Evolutionary conservation across 2,329 filamentous ascomycete species (phyloP).

Genomic region (Thelonectria rubi): DNA sequence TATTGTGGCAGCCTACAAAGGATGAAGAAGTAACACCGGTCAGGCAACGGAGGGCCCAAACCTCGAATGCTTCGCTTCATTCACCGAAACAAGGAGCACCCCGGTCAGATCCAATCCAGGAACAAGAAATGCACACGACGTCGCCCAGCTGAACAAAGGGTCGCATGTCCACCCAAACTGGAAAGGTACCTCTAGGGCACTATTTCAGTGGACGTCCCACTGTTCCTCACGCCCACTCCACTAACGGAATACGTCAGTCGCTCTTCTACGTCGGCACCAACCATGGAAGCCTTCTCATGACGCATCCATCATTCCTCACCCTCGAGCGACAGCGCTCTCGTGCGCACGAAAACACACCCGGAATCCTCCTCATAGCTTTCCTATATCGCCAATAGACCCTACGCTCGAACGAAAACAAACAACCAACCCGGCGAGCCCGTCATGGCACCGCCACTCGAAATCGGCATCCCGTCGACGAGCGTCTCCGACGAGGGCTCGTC

Average conservation of each 20-base stretch:
- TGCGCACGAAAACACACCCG: neutral
- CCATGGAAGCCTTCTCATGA: slow-evolving; percentile 25
- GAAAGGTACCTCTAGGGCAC: slow-evolving; percentile 1
- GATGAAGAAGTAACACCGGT: no score
- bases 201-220: neutral
- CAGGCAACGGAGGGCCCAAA: no score
- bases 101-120: slow-evolving; percentile 10
- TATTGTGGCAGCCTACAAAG: neutral
- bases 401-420: slow-evolving; percentile 10
- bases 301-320: slow-evolving; percentile 29
- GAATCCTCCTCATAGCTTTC: neutral
- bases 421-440: slow-evolving; percentile 2
- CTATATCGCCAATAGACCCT: neutral
- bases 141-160: slow-evolving; percentile 20
- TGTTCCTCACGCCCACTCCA: slow-evolving; percentile 11
- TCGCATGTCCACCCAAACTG: slow-evolving; percentile 15
- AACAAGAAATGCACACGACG: slow-evolving; percentile 18
- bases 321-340: neutral
- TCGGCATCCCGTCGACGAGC: slow-evolving; percentile 73
- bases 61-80: neutral
- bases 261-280: neutral
- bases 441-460: slow-evolving; percentile 73
- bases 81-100: slow-evolving; percentile 1
- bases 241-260: slow-evolving; percentile 23
- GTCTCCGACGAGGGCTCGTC: slow-evolving; percentile 59